These are phyloP conservation scores for Sporothrix inflata DNA, from an alignment of 2,329 filamentous ascomycete species.

Conservation along the genomic window DNA sequence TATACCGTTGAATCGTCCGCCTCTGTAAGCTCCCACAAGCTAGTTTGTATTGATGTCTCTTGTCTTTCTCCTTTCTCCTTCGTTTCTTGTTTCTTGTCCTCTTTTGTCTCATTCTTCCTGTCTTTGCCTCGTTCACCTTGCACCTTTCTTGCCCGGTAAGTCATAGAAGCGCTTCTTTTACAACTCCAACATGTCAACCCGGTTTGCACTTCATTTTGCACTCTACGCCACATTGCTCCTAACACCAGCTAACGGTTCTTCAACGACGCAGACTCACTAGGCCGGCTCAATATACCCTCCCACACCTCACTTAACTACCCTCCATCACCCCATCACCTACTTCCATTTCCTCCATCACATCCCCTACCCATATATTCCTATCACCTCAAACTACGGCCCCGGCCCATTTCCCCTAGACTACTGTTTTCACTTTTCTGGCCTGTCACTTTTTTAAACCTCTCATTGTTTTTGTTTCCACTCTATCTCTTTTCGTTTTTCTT, in stretches of 20 bases:
- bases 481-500: neutral
- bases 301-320: slow-evolving; percentile 18
- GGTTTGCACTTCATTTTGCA: neutral
- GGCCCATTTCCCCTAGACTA: slow-evolving; percentile 14
- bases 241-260: slow-evolving; percentile 21
- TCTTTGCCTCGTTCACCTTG: neutral
- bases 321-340: slow-evolving; percentile 18
- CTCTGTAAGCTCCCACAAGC: slow-evolving; percentile 5
- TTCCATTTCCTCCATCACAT: slow-evolving; percentile 15
- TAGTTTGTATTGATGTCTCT: slow-evolving; percentile 5
- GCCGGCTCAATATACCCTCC: slow-evolving; percentile 13
- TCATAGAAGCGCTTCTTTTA: neutral
- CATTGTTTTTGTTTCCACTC: neutral
- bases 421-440: neutral
- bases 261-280: slow-evolving; percentile 17
- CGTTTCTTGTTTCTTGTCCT: slow-evolving; percentile 3
- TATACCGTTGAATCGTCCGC: neutral
- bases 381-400: neutral
- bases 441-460: slow-evolving; percentile 4
- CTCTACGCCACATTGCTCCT: neutral
- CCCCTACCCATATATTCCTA: slow-evolving; percentile 9
- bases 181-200: neutral
- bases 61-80: slow-evolving; percentile 8
- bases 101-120: neutral
- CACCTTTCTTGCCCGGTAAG: neutral